Evolutionary conservation across 1,284 basidiomycete genomes (phyloP).

Genomic region (Boletus austroedulis): DNA sequence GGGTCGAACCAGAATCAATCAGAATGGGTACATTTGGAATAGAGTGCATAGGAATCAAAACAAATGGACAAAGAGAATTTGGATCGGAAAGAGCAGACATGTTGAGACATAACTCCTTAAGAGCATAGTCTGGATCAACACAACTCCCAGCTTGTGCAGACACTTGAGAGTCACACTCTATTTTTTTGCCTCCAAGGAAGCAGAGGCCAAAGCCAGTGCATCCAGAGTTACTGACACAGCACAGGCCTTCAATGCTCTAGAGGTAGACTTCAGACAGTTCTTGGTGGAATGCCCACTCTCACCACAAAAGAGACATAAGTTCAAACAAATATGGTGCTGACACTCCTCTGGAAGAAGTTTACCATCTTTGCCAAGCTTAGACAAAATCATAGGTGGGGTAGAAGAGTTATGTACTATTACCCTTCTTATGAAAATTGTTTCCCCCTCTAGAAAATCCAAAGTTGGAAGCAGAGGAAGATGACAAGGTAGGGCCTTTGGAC

Average conservation of each 20-base stretch:
- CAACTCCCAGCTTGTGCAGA: neutral
- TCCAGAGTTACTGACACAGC: neutral
- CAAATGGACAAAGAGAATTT: neutral
- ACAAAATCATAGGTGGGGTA: neutral
- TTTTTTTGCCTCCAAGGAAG: neutral
- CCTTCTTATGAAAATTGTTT: neutral
- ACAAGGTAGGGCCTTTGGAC: neutral
- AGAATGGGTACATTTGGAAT: neutral
- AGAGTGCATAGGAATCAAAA: neutral
- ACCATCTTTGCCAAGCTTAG: no score
- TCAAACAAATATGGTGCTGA: no score
- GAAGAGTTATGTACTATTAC: neutral
- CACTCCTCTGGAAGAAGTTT: no score
- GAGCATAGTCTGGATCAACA: neutral
- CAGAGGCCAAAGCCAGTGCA: neutral
- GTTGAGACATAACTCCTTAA: neutral
- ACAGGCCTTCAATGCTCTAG: neutral
- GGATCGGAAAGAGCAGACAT: neutral
- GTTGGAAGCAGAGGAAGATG: neutral
- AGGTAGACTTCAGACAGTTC: neutral
- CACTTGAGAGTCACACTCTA: neutral
- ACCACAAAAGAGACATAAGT: no score
- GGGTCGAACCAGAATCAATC: no score
- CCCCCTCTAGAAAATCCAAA: neutral
- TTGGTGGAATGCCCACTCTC: neutral